A percentile compares a stretch with the other conserved stretches of the same genome.
Conservation (phyloP, 2,329 filamentous ascomycete species). For the Chalaropsis thielavioides region DNA sequence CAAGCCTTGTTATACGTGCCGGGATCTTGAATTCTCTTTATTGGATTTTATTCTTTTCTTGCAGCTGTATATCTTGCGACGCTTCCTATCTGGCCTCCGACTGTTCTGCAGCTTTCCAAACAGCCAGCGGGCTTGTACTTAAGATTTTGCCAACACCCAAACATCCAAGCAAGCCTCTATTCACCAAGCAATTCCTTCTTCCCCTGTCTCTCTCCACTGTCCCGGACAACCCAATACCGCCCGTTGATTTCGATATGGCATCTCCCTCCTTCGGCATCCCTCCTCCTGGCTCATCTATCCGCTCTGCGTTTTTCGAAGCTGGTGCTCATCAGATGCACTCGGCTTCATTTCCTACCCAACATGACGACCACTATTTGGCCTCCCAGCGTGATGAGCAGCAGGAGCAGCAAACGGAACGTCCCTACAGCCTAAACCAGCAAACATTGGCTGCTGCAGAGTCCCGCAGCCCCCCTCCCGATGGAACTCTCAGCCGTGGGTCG, state of each 20-base stretch:
- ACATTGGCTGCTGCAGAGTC: neutral
- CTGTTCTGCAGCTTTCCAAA: neutral
- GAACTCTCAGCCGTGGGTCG: constrained; percentile 31
- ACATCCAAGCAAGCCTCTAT: neutral
- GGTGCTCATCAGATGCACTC: constrained; percentile 1
- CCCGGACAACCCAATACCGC: neutral
- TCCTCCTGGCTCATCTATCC: constrained; percentile 8
- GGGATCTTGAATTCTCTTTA: neutral
- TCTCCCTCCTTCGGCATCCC: constrained; percentile 5
- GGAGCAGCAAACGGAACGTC: neutral
- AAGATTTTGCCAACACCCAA: neutral
- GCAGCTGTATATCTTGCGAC: neutral
- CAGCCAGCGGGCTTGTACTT: neutral
- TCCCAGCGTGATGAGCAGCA: neutral
- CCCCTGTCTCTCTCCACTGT: neutral
- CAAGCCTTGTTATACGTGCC: constrained; percentile 2
- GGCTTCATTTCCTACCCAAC: neutral
- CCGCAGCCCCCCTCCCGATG: constrained; percentile 9
- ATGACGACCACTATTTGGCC: neutral
- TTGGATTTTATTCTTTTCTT: neutral
- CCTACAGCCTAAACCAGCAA: neutral
- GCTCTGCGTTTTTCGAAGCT: constrained; percentile 10
- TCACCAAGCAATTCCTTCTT: neutral
- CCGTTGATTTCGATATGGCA: constrained; percentile 16
- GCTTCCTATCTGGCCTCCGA: neutral